A percentile compares a stretch with the other conserved stretches of the same genome.
Conservation (phyloP, 2,329 filamentous ascomycete species). For the Epichloe gansuensis region DNA sequence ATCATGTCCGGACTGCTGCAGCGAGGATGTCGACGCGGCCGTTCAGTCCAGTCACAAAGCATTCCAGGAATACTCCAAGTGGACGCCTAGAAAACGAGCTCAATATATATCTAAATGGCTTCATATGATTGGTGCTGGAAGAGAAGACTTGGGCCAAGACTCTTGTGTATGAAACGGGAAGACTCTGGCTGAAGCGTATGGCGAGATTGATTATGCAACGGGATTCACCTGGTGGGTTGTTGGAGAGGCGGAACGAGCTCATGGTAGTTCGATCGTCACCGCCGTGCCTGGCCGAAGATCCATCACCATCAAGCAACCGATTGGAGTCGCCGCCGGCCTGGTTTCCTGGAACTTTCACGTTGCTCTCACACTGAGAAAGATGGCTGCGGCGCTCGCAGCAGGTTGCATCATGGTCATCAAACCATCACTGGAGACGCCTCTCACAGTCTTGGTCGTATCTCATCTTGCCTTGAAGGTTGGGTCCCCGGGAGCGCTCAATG, state of each 20-base stretch:
- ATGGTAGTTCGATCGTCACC: constrained; percentile 47
- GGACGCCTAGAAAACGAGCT: constrained; percentile 23
- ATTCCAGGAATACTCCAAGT: constrained; percentile 26
- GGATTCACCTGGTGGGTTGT: constrained; percentile 46
- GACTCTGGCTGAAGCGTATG: constrained; percentile 39
- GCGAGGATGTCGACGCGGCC: constrained; percentile 26
- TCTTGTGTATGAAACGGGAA: constrained; percentile 40
- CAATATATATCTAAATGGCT: constrained; percentile 25
- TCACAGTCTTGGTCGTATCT: constrained; percentile 57
- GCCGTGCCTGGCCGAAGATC: constrained; percentile 50
- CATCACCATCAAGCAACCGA: constrained; percentile 52
- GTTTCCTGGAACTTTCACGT: constrained; percentile 47
- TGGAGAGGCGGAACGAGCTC: constrained; percentile 36
- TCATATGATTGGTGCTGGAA: constrained; percentile 20
- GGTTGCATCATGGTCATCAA: constrained; percentile 68
- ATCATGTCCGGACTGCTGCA: constrained; percentile 33
- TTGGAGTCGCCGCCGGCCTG: constrained; percentile 23
- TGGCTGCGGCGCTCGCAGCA: constrained; percentile 49
- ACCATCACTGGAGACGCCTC: constrained; percentile 61
- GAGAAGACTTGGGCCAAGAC: constrained; percentile 27
- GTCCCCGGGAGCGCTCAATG: constrained; percentile 55
- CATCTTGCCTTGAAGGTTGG: constrained; percentile 59
- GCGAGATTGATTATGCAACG: constrained; percentile 43
- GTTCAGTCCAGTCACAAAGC: constrained; percentile 24
- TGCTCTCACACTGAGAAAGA: constrained; percentile 36